These are phyloP conservation scores for Salvia splendens DNA, from an alignment of 257 asterid genomes.

Conservation along the genomic window DNA sequence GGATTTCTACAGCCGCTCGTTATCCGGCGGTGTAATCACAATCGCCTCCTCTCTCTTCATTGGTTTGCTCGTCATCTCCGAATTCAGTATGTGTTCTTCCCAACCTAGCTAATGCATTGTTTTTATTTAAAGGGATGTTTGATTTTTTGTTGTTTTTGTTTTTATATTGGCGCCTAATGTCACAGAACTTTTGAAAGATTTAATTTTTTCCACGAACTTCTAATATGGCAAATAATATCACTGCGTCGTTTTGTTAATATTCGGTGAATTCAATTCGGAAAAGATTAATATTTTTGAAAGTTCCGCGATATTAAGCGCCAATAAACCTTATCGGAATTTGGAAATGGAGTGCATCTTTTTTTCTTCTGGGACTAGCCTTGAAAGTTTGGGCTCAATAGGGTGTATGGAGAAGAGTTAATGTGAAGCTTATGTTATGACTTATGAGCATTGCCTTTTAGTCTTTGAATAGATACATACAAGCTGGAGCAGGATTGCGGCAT, in stretches of 20 bases:
- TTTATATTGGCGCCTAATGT: no score
- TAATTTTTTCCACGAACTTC: neutral
- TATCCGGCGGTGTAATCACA: slow-evolving; percentile 90
- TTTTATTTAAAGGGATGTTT: neutral
- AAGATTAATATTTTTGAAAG: no score
- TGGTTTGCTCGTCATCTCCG: slow-evolving; percentile 77
- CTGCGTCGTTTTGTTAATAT: no score
- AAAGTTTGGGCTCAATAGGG: neutral
- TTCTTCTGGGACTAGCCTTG: no score
- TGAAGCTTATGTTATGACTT: slow-evolving; percentile 14
- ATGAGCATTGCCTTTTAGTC: slow-evolving; percentile 5
- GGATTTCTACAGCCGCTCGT: slow-evolving; percentile 92
- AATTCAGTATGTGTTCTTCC: slow-evolving; percentile 62
- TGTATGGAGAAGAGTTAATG: slow-evolving; percentile 4
- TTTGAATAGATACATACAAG: neutral
- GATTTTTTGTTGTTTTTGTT: neutral
- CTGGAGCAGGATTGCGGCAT: slow-evolving; percentile 15
- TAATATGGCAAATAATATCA: no score
- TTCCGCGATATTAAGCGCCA: no score
- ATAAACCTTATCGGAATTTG: no score
- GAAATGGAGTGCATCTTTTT: no score
- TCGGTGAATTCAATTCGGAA: no score
- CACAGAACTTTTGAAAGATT: no score
- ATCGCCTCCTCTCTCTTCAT: slow-evolving; percentile 68
- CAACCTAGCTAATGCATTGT: neutral